Evolutionary conservation across 2,329 filamentous ascomycete species (phyloP).

Genomic region (Ophiocordyceps australis): DNA sequence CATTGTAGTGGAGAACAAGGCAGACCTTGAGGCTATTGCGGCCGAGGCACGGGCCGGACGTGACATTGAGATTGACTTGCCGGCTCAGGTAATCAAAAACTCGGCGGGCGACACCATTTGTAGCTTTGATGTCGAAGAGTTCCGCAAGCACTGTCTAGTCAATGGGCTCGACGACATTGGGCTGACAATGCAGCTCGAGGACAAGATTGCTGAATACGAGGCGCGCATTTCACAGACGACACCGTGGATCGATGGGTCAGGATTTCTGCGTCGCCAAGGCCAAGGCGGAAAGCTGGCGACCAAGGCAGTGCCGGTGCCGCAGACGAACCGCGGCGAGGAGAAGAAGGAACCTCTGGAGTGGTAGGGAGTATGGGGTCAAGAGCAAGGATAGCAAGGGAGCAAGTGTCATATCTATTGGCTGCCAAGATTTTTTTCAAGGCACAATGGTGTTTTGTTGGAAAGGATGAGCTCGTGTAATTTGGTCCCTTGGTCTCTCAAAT

Average conservation of each 20-base stretch:
- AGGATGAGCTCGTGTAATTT: no score
- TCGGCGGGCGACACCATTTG: conserved; percentile 56
- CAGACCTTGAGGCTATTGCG: conserved; percentile 50
- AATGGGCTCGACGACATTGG: conserved; percentile 95
- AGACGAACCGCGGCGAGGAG: conserved; percentile 73
- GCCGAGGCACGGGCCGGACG: conserved; percentile 60
- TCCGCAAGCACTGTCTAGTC: conserved; percentile 83
- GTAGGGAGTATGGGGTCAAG: no score
- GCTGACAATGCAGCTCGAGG: conserved; percentile 78
- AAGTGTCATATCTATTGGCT: no score
- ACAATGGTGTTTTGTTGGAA: no score
- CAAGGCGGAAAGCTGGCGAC: conserved; percentile 34
- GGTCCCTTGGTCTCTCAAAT: no score
- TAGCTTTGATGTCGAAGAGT: conserved; percentile 75
- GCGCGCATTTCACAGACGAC: conserved; percentile 55
- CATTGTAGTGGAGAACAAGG: conserved; percentile 52
- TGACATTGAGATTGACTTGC: conserved; percentile 80
- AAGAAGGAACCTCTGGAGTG: conserved; percentile 79
- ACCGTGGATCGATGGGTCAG: conserved; percentile 80
- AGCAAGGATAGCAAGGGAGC: no score
- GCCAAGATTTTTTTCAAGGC: no score
- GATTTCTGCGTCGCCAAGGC: conserved; percentile 45
- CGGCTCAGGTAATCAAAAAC: conserved; percentile 67
- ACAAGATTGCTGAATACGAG: conserved; percentile 78
- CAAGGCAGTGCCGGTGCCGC: conserved; percentile 55